These are phyloP conservation scores for Stylosanthes scabra DNA, from an alignment of 331 rosid species.

Conservation along the genomic window DNA sequence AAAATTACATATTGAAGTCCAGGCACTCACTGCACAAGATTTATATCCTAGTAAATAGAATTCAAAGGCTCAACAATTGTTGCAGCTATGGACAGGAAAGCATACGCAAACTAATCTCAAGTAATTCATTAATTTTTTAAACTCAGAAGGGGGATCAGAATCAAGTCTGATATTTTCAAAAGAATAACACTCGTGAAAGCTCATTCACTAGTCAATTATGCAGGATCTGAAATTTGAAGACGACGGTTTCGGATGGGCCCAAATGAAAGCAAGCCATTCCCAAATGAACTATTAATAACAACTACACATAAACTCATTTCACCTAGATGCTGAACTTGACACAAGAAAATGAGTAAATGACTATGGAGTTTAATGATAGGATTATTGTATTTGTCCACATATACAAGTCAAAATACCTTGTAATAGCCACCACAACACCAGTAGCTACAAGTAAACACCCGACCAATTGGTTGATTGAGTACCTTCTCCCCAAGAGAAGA, in stretches of 20 bases:
- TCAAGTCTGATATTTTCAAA: slow-evolving; percentile 2
- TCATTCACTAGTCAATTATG: slow-evolving; percentile 23
- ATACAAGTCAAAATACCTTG: slow-evolving; percentile 63
- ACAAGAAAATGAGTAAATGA: slow-evolving; percentile 31
- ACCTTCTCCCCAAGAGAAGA: slow-evolving; percentile 70
- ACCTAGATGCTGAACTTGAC: slow-evolving; percentile 30
- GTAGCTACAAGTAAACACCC: slow-evolving; percentile 84
- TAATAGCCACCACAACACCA: slow-evolving; percentile 80
- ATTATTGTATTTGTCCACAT: slow-evolving; percentile 20
- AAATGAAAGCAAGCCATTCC: slow-evolving; percentile 27
- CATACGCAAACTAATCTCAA: slow-evolving; percentile 8
- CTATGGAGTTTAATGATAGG: slow-evolving; percentile 12
- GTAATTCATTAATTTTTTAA: not conserved
- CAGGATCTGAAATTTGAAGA: slow-evolving; percentile 13
- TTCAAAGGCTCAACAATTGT: slow-evolving; percentile 5
- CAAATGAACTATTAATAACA: slow-evolving; percentile 1
- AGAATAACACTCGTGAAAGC: slow-evolving; percentile 10
- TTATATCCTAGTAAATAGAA: slow-evolving; percentile 22
- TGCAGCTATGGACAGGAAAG: not conserved
- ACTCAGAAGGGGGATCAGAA: slow-evolving; percentile 16
- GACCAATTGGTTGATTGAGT: slow-evolving; percentile 69
- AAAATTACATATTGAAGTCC: slow-evolving; percentile 24
- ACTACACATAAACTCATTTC: slow-evolving; percentile 4
- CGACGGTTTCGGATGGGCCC: not conserved
- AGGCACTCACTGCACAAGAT: slow-evolving; percentile 23